Evolutionary conservation across 768 basidiomycete species (phyloP).

Genomic region (Infundibulicybe gibba): DNA sequence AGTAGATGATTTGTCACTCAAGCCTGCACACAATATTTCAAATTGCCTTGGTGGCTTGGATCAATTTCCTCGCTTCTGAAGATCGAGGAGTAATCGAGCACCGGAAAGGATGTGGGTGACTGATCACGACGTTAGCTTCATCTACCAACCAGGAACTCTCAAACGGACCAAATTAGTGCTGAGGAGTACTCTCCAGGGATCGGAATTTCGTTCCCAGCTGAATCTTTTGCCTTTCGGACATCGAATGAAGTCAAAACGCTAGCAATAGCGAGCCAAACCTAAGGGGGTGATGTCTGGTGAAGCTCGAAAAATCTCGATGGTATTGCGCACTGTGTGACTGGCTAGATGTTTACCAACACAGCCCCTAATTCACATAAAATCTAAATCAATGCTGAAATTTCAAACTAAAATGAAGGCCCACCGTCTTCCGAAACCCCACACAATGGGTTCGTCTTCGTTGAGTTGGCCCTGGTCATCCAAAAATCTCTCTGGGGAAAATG

Average conservation of each 20-base stretch:
- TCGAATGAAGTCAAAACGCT: neutral
- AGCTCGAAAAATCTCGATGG: neutral
- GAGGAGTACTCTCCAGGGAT: neutral
- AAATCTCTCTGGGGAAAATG: neutral
- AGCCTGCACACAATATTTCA: too few relatives aligned
- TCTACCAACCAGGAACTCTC: too few relatives aligned
- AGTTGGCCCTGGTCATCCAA: neutral
- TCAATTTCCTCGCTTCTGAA: neutral
- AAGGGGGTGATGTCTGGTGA: neutral
- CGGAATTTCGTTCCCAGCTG: neutral
- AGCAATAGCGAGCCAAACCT: neutral
- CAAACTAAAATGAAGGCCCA: neutral
- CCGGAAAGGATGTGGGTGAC: neutral
- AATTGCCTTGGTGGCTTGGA: too few relatives aligned
- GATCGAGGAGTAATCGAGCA: neutral
- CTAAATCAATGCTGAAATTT: neutral
- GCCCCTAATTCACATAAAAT: neutral
- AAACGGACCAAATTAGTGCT: too few relatives aligned
- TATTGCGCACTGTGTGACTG: neutral
- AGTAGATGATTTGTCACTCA: neutral
- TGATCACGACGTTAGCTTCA: neutral
- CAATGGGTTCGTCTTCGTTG: neutral
- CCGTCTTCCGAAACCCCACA: neutral
- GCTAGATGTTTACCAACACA: neutral
- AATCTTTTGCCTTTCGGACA: neutral